Base-by-base conservation (phyloP, 1,284 basidiomycete genomes). In the Pulchroboletus neoregius region DNA sequence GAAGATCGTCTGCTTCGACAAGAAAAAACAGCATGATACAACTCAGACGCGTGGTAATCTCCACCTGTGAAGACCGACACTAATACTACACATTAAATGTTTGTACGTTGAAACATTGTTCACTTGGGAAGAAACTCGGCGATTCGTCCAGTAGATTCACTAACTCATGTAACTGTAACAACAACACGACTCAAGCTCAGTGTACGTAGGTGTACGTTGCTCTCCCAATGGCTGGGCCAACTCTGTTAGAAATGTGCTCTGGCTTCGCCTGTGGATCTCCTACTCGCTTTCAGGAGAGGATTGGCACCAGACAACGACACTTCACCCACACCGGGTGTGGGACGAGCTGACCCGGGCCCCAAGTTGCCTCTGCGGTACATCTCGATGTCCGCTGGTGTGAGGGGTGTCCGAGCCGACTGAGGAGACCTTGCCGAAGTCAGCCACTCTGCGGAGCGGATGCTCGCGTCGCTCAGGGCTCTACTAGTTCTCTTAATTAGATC, bases 191-290 rank as follows among this genome's bases (percentile, higher is more conserved):
- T 56, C 46, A 40, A 57, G 51, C 13, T 45, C 46, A 12, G 57
- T 47, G 20, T 39, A 60, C 4, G 59, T 59, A 10, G 67, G 67
- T 8, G 55, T 51, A 5, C 70, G 74, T 22, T 22, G 63, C 73
- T 26, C 57, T 68, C 2, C 75, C 73, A 31, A 72, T 38, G 60
- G 49, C 66, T 76, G 64, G 24, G 31, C 26, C 16, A 45, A 34
- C 16, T 24, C 4, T 46, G 22, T 38, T 30, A 38, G 26, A 37
- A 24, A 15, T 15, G 8, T 38, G 4, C 6, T 28, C 37, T 36
- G 15, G 34, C 15, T 2, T 46, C 45, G 18, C 50, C 58, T 26
- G 30, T 22, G n/a, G 48, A 53, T 44, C 26, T 39, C 30, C 45
- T 34, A 27, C 20, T 37, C 7, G 33, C 33, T 18, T 39, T 43